Percentiles rank a stretch among this genome's conserved stretches.
Conservation (phyloP, 495 filamentous ascomycete genomes). For the Penicillium silybi region DNA sequence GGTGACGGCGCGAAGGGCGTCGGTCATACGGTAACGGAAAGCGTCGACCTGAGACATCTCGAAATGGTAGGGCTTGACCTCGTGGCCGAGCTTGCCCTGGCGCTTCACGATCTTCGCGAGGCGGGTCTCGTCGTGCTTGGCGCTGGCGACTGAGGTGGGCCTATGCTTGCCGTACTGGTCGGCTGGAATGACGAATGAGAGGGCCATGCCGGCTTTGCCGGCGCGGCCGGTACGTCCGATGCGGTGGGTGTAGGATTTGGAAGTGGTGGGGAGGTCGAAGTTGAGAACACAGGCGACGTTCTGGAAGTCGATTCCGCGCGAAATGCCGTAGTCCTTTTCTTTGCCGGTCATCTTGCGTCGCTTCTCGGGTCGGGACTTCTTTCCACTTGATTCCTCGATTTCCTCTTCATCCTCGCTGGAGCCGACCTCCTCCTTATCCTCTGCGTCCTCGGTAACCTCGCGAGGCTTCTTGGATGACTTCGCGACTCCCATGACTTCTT, state of each 20-base stretch:
- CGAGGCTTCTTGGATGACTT: slow-evolving; percentile 36
- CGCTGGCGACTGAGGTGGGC: slow-evolving; percentile 66
- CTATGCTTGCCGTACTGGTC: slow-evolving; percentile 83
- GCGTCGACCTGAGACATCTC: slow-evolving; percentile 90
- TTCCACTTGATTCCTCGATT: slow-evolving; percentile 14
- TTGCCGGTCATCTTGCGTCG: slow-evolving; percentile 56
- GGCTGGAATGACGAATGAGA: slow-evolving; percentile 87
- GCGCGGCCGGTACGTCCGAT: slow-evolving; percentile 92
- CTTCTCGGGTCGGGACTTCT: slow-evolving; percentile 45
- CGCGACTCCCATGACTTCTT: slow-evolving; percentile 67
- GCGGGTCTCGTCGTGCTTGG: slow-evolving; percentile 79
- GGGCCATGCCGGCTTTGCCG: slow-evolving; percentile 83
- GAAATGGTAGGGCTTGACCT: slow-evolving; percentile 85
- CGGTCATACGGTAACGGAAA: slow-evolving; percentile 92
- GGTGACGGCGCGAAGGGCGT: slow-evolving; percentile 80
- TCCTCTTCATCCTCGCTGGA: slow-evolving; percentile 36
- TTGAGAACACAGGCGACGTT: slow-evolving; percentile 94
- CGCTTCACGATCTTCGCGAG: slow-evolving; percentile 67
- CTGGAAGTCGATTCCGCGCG: slow-evolving; percentile 93
- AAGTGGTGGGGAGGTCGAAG: slow-evolving; percentile 85
- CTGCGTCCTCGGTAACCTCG: slow-evolving; percentile 20
- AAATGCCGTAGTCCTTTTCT: slow-evolving; percentile 86
- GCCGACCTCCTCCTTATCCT: slow-evolving; percentile 25
- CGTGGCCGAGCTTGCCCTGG: slow-evolving; percentile 68
- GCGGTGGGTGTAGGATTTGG: slow-evolving; percentile 92